Conservation (phyloP, 345 rosid genomes). For the Syzygium jambos region DNA sequence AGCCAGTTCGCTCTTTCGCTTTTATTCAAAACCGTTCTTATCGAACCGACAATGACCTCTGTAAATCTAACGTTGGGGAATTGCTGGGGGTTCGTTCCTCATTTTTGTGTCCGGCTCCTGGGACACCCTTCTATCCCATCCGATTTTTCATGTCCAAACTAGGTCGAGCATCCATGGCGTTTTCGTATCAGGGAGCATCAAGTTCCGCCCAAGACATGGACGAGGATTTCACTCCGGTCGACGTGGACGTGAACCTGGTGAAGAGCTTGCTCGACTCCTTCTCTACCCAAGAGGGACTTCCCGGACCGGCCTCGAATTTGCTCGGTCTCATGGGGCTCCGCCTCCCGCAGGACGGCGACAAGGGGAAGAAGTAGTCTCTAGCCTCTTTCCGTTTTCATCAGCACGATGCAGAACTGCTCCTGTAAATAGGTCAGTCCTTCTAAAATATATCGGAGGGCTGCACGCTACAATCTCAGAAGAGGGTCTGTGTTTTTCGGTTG, state of each 20-base stretch:
- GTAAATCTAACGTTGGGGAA: neutral
- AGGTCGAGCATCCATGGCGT: neutral
- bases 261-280: slow-evolving; percentile 69
- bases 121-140: neutral
- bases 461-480: neutral
- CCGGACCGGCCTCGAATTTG: slow-evolving; percentile 80
- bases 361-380: slow-evolving; percentile 2
- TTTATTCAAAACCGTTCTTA: neutral
- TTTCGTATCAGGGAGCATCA: slow-evolving; percentile 36
- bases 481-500: neutral
- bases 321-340: slow-evolving; percentile 76
- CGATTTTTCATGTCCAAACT: neutral
- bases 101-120: neutral
- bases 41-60: neutral
- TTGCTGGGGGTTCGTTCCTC: neutral
- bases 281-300: slow-evolving; percentile 75
- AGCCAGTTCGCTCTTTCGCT: neutral
- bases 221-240: slow-evolving; percentile 59
- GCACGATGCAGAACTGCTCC: neutral
- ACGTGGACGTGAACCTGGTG: slow-evolving; percentile 76
- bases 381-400: neutral
- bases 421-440: neutral
- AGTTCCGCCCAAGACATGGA: slow-evolving; percentile 32
- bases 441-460: neutral
- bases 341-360: slow-evolving; percentile 43